A percentile compares a stretch with the other conserved stretches of the same genome.
Conservation (phyloP, 208 protist species). For the Lotmaria passim region DNA sequence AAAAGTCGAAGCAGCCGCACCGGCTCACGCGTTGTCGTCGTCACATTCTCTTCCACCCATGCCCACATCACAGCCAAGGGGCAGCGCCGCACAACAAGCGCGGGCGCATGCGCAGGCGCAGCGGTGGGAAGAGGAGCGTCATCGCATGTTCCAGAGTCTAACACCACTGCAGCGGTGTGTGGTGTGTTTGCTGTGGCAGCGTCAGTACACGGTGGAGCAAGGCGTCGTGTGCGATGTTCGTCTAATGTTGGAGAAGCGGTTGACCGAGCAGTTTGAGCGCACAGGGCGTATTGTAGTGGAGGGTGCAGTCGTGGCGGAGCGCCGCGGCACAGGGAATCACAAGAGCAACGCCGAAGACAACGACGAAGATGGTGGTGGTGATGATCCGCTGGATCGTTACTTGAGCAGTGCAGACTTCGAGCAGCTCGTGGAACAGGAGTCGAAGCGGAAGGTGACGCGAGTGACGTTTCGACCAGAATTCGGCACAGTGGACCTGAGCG, state of each 20-base stretch:
- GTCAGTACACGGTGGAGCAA: slow-evolving; percentile 38
- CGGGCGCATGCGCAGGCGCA: not conserved
- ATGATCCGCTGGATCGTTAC: slow-evolving; percentile 49
- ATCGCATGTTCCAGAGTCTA: slow-evolving; percentile 52
- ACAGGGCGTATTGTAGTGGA: slow-evolving; percentile 16
- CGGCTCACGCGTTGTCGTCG: too few relatives aligned
- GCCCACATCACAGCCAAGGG: not conserved
- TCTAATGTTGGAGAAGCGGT: slow-evolving; percentile 28
- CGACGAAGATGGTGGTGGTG: slow-evolving; percentile 1
- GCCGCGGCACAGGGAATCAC: not conserved
- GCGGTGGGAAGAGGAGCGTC: slow-evolving; percentile 42
- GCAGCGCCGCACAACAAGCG: not conserved
- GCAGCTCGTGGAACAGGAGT: slow-evolving; percentile 39
- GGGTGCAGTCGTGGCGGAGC: not conserved
- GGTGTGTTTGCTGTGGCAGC: slow-evolving; percentile 78
- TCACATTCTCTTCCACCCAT: too few relatives aligned
- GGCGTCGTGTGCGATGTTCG: slow-evolving; percentile 61
- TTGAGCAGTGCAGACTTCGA: slow-evolving; percentile 46
- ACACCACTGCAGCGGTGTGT: slow-evolving; percentile 72
- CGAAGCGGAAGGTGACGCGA: slow-evolving; percentile 40
- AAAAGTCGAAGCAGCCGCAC: not conserved
- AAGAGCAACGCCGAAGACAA: too few relatives aligned
- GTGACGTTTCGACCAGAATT: slow-evolving; percentile 46
- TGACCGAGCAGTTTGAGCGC: slow-evolving; percentile 20
- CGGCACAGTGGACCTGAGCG: slow-evolving; percentile 72